Percentiles rank a stretch among this genome's conserved stretches.
These are phyloP conservation scores for Exophiala phaeomuriformis DNA, from an alignment of 2,329 filamentous ascomycete species.

Conservation along the genomic window DNA sequence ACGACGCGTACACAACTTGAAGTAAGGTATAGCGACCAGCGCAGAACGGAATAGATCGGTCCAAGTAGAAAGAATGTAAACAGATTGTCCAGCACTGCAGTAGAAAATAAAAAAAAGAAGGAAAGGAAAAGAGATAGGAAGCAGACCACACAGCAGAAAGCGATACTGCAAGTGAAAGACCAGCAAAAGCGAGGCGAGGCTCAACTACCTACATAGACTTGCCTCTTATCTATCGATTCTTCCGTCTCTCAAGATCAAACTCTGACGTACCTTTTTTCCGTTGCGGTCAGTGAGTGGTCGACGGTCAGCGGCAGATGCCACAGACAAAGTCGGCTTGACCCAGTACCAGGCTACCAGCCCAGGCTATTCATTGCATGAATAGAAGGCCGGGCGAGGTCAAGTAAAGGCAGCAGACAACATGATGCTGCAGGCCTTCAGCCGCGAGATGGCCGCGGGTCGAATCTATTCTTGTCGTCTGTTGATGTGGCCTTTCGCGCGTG, in stretches of 20 bases:
- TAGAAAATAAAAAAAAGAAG: constrained; percentile 1
- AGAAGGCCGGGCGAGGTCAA: not conserved
- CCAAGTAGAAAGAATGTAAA: not conserved
- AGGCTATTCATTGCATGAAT: constrained; percentile 14
- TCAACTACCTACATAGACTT: too few species aligned
- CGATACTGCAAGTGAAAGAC: too few species aligned
- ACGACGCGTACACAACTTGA: too few species aligned
- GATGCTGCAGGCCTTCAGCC: not conserved
- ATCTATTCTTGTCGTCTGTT: constrained; percentile 10
- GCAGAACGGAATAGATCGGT: too few species aligned
- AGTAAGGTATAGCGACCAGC: too few species aligned
- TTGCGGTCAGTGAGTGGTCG: constrained; percentile 1
- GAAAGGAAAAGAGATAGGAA: not conserved
- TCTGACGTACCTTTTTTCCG: not conserved
- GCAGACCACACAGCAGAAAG: too few species aligned
- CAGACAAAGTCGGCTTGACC: constrained; percentile 14
- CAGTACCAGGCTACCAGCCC: not conserved
- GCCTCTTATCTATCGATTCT: constrained; percentile 9
- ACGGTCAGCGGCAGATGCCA: constrained; percentile 21
- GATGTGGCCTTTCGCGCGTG: not conserved
- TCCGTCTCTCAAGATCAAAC: not conserved
- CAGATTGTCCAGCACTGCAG: not conserved
- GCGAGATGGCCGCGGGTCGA: not conserved
- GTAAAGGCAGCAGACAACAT: not conserved
- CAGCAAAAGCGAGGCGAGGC: too few species aligned